Conservation (phyloP, 2,329 filamentous ascomycete genomes). For the Ophiostoma sp. region DNA sequence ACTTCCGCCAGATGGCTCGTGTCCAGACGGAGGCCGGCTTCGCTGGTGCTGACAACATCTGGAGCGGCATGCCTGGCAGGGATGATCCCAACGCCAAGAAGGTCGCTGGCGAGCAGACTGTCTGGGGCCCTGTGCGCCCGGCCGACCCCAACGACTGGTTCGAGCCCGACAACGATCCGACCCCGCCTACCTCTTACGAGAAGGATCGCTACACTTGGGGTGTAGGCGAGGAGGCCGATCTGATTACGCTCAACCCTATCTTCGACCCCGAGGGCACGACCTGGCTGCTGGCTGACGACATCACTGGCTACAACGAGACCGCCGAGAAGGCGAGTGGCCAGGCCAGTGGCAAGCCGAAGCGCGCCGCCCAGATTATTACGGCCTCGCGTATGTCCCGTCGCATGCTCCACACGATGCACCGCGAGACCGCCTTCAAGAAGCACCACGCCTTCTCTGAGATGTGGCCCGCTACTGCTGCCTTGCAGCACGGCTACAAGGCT, state of each 20-base stretch:
- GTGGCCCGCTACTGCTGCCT: conserved; percentile 85
- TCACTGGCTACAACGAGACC: conserved; percentile 76
- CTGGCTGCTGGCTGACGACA: conserved; percentile 79
- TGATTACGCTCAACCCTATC: conserved; percentile 88
- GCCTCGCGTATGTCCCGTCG: conserved; percentile 78
- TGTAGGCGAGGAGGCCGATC: conserved; percentile 84
- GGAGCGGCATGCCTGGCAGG: conserved; percentile 55
- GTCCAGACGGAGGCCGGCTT: conserved; percentile 73
- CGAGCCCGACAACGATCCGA: conserved; percentile 69
- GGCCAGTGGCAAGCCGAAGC: conserved; percentile 60
- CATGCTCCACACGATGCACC: conserved; percentile 84
- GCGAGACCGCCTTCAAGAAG: conserved; percentile 79
- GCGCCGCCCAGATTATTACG: conserved; percentile 86
- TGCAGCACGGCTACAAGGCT: conserved; percentile 91
- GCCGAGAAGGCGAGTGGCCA: conserved; percentile 34
- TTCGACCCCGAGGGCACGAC: conserved; percentile 86
- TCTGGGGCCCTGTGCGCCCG: conserved; percentile 84
- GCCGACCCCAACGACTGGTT: conserved; percentile 68
- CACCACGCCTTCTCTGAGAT: conserved; percentile 95
- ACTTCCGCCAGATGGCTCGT: conserved; percentile 75
- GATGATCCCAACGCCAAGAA: conserved; percentile 37
- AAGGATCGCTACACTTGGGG: conserved; percentile 85
- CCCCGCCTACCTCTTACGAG: conserved; percentile 70
- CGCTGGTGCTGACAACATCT: conserved; percentile 65
- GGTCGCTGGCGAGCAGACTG: conserved; percentile 54